phyloP scores from a whole-genome alignment of 208 protist genomes.

The Trichomonas gallinae region DNA sequence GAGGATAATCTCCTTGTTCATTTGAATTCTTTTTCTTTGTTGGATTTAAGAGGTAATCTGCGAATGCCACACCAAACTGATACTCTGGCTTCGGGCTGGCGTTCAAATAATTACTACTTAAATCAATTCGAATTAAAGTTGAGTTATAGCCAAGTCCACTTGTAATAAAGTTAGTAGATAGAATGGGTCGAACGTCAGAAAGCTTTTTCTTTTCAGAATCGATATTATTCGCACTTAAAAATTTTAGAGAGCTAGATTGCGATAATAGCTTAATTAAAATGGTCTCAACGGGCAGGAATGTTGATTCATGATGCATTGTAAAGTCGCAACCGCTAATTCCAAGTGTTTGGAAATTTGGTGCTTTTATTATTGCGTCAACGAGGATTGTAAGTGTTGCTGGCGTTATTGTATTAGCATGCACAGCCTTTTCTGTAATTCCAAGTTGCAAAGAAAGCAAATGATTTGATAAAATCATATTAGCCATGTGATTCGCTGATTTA shows the following conservation, averaged over 20 bases:
- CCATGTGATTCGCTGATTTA: neutral
- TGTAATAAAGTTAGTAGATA: neutral
- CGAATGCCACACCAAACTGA: neutral
- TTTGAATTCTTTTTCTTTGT: neutral
- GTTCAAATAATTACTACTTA: neutral
- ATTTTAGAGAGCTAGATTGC: neutral
- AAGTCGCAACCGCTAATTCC: neutral
- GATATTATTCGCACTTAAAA: neutral
- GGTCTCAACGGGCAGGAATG: neutral
- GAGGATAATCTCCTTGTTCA: neutral
- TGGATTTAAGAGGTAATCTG: neutral
- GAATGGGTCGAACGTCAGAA: neutral
- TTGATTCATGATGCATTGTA: neutral
- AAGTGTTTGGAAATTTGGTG: neutral
- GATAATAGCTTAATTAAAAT: neutral
- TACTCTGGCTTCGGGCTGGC: neutral
- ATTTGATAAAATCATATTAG: neutral
- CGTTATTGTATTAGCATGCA: neutral
- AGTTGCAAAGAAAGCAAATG: neutral
- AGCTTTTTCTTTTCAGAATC: neutral
- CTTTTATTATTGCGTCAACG: neutral
- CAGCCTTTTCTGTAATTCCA: neutral
- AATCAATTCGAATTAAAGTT: neutral
- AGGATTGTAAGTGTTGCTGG: neutral
- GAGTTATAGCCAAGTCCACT: neutral